Conservation (phyloP, 305 asterid genomes). For the Plantago lanceolata region DNA sequence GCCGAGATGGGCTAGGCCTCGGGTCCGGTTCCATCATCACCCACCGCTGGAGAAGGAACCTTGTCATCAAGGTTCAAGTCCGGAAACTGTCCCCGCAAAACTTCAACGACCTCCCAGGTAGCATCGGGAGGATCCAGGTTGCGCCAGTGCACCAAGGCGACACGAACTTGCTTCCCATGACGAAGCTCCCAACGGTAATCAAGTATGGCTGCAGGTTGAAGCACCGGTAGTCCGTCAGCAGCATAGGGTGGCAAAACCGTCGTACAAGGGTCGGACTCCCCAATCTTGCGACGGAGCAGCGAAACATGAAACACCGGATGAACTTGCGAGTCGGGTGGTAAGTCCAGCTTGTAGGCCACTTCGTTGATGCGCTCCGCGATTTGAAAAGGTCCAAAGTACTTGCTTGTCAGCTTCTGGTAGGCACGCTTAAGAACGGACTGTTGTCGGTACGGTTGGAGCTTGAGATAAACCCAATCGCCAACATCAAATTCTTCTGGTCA, state of each 20-base stretch:
- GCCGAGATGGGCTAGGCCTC: no score
- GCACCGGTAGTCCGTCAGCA: not conserved
- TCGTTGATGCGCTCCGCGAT: not conserved
- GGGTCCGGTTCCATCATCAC: not conserved
- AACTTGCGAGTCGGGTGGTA: no score
- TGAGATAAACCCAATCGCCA: not conserved
- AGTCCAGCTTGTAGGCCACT: not conserved
- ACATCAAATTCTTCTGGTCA: not conserved
- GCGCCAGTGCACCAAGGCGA: no score
- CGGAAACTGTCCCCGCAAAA: not conserved
- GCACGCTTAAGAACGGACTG: not conserved
- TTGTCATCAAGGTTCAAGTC: not conserved
- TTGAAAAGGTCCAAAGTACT: not conserved
- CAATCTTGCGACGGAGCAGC: no score
- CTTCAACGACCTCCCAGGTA: not conserved
- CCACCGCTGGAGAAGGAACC: not conserved
- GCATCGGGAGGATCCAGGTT: not conserved
- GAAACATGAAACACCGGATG: no score
- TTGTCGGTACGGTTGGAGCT: not conserved
- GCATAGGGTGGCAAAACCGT: not conserved
- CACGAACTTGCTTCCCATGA: no score
- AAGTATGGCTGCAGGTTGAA: no score
- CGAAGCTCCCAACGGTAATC: no score
- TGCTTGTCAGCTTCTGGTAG: not conserved
- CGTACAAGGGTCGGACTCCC: no score